Conservation (phyloP, 306 rosid genomes). For the Prunus padus region DNA sequence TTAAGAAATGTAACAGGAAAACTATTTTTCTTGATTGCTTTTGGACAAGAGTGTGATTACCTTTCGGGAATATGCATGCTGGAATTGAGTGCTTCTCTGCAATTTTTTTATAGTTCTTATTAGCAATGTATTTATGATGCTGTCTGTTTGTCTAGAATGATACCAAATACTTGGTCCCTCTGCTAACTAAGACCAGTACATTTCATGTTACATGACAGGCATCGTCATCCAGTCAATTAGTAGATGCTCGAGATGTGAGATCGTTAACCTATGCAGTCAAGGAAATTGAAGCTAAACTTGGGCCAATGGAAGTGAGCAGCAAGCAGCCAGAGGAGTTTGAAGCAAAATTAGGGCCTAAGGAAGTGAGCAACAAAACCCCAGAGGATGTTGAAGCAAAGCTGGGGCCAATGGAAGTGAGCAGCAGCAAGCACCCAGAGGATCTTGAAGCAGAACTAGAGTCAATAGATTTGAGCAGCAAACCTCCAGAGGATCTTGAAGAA, state of each 20-base stretch:
- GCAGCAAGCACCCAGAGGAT: background rate
- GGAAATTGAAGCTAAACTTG: conserved; percentile 55
- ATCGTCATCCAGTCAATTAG: conserved; percentile 39
- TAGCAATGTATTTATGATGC: background rate
- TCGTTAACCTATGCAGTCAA: conserved; percentile 51
- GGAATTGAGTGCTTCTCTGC: background rate
- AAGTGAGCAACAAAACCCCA: background rate
- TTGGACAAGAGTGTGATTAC: background rate
- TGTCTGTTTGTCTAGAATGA: background rate
- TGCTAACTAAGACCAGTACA: conserved; percentile 15
- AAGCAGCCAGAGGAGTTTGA: background rate
- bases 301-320: conserved; percentile 37
- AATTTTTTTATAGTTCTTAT: background rate
- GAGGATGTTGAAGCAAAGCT: background rate
- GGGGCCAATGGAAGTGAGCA: background rate
- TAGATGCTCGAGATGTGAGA: conserved; percentile 59
- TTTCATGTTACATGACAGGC: conserved; percentile 38
- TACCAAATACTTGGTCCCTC: conserved; percentile 3
- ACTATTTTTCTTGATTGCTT: background rate
- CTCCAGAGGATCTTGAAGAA: background rate
- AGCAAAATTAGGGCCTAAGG: background rate
- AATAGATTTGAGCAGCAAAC: background rate
- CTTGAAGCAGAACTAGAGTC: conserved; percentile 3
- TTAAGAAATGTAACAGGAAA: background rate
- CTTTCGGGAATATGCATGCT: background rate